A percentile compares a stretch with the other conserved stretches of the same genome.
phyloP scores from a whole-genome alignment of 2,329 filamentous ascomycete species.

The Trichoderma endophyticum region DNA sequence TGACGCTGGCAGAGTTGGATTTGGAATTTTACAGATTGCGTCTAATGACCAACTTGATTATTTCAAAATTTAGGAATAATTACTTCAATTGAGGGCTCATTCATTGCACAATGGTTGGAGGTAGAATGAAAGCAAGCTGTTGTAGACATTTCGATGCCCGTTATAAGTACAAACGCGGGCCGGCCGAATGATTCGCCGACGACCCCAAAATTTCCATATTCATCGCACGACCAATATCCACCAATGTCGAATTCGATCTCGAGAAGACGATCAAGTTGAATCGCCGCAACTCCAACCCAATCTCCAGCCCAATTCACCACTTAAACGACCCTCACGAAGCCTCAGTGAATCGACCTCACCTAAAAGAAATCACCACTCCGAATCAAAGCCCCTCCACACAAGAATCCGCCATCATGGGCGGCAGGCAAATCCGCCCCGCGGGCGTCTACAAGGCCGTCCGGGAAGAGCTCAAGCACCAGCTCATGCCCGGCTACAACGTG shows the following conservation, averaged over 20 bases:
- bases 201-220: constrained; percentile 16
- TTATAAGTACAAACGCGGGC: background rate
- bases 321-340: too few species aligned
- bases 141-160: background rate
- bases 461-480: constrained; percentile 41
- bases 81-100: background rate
- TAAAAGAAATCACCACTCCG: background rate
- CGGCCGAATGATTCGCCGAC: constrained; percentile 19
- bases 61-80: accelerated
- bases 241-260: background rate
- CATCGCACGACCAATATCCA: constrained; percentile 1
- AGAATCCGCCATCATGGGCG: constrained; percentile 34
- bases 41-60: background rate
- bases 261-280: background rate
- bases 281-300: background rate
- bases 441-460: constrained; percentile 47
- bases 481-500: constrained; percentile 34
- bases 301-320: background rate
- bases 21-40: too few species aligned
- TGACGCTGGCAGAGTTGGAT: too few species aligned
- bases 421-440: constrained; percentile 45
- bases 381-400: background rate
- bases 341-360: background rate
- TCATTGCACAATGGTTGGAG: background rate
- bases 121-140: background rate